Evolutionary conservation across 192 early-diverging fungal genomes (phyloP), one percentile per base, ranked within the genome.

Genomic region (Mortierella claussenii): DNA sequence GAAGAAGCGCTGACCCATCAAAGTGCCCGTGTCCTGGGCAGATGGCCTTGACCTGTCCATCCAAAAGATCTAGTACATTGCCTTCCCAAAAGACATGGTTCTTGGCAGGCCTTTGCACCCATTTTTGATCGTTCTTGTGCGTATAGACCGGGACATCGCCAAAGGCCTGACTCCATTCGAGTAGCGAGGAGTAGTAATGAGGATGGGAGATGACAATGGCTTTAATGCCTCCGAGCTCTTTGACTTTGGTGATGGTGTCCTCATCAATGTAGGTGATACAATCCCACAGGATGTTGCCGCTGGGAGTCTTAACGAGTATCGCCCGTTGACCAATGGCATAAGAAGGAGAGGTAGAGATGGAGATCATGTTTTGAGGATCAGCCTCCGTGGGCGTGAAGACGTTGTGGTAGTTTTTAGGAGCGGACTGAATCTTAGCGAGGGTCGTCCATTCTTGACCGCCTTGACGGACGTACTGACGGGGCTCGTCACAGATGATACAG

Each of bases 181-280:
- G 55, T 32, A 63, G 60, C 6, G 47, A 63, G 6, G 60, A 55
- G 27, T 78, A 78, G 49, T 58, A 78, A 36, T 78, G 68, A 3
- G 74, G 74, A 30, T 78, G 74, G 0, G 67, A 70, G 31, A 78
- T 78, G 20, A 78, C 68, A 23, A 78, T 69, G 10, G 74, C 74
- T 49, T 58, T 55, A 30, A 78, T 50, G 3, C 55, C 64, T 9
- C 74, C 74, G 2, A 71, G 53, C 24, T 51, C 40, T 23, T 78
- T 56, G 30, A 78, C 34, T 6, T 63, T 24, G 23, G 44, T 13
- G 32, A 78, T 40, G 1, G 74, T 69, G 2, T 60, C 74, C 9
- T 78, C 45, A 26, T 78, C 74, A 57, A 78, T 71, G 27, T 50
- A 55, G 28, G 74, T 64, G 49, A 69, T 67, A 12, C 74, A 78